A percentile compares a stretch with the other conserved stretches of the same genome.
These are phyloP conservation scores for Pythium periplocum DNA, from an alignment of 352 stramenopile genomes.

Conservation along the genomic window DNA sequence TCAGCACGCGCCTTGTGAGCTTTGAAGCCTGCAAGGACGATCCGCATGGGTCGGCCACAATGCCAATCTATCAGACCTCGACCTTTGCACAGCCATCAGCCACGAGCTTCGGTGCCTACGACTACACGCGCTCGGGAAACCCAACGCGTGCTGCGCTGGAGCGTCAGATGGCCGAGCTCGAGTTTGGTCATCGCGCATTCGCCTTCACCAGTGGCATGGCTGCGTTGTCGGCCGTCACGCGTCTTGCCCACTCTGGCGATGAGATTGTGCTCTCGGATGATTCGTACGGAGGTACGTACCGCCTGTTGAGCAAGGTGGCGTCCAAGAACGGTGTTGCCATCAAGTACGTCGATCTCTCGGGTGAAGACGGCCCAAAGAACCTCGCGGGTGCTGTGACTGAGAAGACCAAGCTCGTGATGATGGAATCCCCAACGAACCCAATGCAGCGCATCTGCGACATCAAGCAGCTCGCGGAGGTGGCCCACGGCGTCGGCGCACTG, in stretches of 20 bases:
- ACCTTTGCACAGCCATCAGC: constrained; percentile 88
- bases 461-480: constrained; percentile 59
- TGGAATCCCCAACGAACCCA: constrained; percentile 96
- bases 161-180: constrained; percentile 85
- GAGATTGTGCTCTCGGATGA: constrained; percentile 93
- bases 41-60: constrained; percentile 84
- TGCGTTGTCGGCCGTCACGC: constrained; percentile 88
- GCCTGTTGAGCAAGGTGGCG: constrained; percentile 87
- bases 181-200: constrained; percentile 71
- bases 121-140: constrained; percentile 94
- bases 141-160: constrained; percentile 91
- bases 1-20: constrained; percentile 69
- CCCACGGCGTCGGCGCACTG: constrained; percentile 74
- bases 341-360: constrained; percentile 85
- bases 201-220: constrained; percentile 95
- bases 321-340: constrained; percentile 72
- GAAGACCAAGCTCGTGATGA: constrained; percentile 94
- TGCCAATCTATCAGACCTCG: constrained; percentile 92
- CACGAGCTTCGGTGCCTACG: constrained; percentile 88
- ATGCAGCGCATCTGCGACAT: constrained; percentile 96
- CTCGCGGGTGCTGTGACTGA: constrained; percentile 41
- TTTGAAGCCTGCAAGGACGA: constrained; percentile 87
- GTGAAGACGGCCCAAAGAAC: constrained; percentile 55
- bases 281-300: constrained; percentile 96
- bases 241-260: constrained; percentile 87